These are phyloP conservation scores for Clausena lansium DNA, from an alignment of 345 rosid species.

Conservation along the genomic window DNA sequence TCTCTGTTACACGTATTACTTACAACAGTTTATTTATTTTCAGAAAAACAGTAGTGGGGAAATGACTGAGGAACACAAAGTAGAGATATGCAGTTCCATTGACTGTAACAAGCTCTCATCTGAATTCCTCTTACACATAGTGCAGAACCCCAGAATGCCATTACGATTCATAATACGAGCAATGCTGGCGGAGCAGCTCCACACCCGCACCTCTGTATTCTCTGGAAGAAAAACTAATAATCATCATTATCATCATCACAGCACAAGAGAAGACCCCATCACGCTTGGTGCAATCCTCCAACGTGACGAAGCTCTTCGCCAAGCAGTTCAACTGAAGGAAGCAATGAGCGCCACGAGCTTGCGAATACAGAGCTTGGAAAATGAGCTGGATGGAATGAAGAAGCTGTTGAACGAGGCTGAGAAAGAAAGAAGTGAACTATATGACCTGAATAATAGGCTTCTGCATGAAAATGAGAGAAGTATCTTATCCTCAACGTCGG, in stretches of 20 bases:
- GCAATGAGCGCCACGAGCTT: conserved; percentile 68
- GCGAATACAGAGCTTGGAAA: conserved; percentile 66
- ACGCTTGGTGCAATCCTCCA: conserved; percentile 76
- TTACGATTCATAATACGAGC: conserved; percentile 76
- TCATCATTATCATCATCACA: background rate
- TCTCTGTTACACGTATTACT: background rate
- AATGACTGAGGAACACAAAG: conserved; percentile 63
- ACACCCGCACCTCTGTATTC: conserved; percentile 59
- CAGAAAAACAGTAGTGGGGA: conserved; percentile 52
- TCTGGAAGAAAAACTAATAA: conserved; percentile 23
- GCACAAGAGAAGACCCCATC: conserved; percentile 11
- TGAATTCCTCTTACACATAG: conserved; percentile 60
- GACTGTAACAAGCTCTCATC: conserved; percentile 80
- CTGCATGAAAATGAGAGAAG: conserved; percentile 29
- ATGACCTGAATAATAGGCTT: background rate
- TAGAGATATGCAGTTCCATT: conserved; percentile 52
- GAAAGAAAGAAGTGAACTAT: conserved; percentile 16
- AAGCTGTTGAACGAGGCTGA: conserved; percentile 34
- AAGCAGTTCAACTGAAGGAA: conserved; percentile 58
- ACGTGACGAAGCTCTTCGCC: conserved; percentile 55
- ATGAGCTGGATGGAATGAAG: conserved; percentile 64
- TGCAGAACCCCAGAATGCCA: conserved; percentile 83
- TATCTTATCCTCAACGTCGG: conserved; percentile 22
- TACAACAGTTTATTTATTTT: background rate
- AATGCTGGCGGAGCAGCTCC: conserved; percentile 79